Conservation (phyloP, 176 grass and related monocot species). For the Cocos nucifera region DNA sequence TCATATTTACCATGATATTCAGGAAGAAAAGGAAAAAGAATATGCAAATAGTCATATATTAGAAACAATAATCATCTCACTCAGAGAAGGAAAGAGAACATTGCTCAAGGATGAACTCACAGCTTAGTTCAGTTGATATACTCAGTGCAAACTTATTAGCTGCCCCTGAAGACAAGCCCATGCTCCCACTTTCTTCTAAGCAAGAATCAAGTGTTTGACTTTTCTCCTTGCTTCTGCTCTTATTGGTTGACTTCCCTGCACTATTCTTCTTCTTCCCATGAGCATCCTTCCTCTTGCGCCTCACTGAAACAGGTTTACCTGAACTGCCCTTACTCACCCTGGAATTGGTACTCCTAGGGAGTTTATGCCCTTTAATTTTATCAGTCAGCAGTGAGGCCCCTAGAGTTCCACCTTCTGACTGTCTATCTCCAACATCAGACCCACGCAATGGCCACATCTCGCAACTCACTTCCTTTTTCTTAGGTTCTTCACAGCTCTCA, state of each 20-base stretch:
- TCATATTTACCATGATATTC: no score
- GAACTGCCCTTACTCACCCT: conserved; percentile 9
- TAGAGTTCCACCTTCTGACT: conserved; percentile 21
- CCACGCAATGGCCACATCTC: conserved; percentile 17
- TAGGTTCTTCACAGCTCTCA: conserved; percentile 5
- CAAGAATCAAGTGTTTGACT: conserved; percentile 10
- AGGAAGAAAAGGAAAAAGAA: no score
- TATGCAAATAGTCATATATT: no score
- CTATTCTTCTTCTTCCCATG: conserved; percentile 27
- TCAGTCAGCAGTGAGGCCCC: conserved; percentile 7
- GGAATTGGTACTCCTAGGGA: conserved; percentile 25
- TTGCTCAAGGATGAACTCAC: background rate
- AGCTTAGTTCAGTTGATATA: conserved; percentile 28
- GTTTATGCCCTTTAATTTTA: conserved; percentile 20
- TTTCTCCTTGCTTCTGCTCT: conserved; percentile 31
- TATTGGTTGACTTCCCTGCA: conserved; percentile 10
- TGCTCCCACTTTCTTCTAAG: conserved; percentile 11
- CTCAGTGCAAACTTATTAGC: conserved; percentile 8
- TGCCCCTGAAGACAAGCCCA: conserved; percentile 22
- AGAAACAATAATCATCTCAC: no score
- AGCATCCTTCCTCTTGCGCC: conserved; percentile 22
- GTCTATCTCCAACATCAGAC: background rate
- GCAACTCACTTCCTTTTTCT: conserved; percentile 21
- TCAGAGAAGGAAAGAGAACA: no score
- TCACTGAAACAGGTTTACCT: background rate